Evolutionary conservation across 768 basidiomycete genomes (phyloP).

Genomic region (Auriscalpium microsporum): DNA sequence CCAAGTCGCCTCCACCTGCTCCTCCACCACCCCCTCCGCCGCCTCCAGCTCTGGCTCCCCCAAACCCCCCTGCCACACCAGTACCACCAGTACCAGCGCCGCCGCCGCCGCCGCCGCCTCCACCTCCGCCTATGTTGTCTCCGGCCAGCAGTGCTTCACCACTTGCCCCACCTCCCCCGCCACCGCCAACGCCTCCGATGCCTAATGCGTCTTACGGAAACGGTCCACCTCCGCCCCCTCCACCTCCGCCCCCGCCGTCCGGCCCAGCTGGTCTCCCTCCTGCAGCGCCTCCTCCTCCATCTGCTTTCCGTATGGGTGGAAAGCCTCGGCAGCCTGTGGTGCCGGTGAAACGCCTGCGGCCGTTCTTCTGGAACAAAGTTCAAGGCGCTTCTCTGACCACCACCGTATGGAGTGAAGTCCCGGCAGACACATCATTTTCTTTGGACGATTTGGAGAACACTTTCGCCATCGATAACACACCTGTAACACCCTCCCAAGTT

Average conservation of each 20-base stretch:
- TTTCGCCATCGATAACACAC: slow-evolving; percentile 50
- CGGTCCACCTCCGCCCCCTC: slow-evolving; percentile 19
- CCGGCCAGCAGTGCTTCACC: background rate
- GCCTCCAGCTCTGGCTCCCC: slow-evolving; percentile 25
- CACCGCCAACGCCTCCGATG: slow-evolving; percentile 14
- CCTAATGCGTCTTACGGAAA: slow-evolving; percentile 10
- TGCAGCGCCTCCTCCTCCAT: slow-evolving; percentile 26
- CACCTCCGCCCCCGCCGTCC: slow-evolving; percentile 12
- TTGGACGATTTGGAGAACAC: slow-evolving; percentile 67
- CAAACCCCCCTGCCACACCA: slow-evolving; percentile 23
- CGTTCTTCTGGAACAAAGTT: slow-evolving; percentile 90
- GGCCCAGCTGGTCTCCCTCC: slow-evolving; percentile 30
- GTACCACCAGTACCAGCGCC: slow-evolving; percentile 13
- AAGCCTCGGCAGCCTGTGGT: slow-evolving; percentile 26
- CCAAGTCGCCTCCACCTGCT: background rate
- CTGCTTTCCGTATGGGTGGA: slow-evolving; percentile 22
- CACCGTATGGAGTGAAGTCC: slow-evolving; percentile 67
- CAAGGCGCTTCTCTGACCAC: slow-evolving; percentile 29
- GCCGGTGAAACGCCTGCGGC: slow-evolving; percentile 58
- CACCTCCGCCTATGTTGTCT: slow-evolving; percentile 22
- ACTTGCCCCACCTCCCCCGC: slow-evolving; percentile 24
- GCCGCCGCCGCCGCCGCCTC: slow-evolving; percentile 13
- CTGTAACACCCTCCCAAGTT: slow-evolving; percentile 35
- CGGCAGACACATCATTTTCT: slow-evolving; percentile 36
- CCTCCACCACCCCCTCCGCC: slow-evolving; percentile 25